Evolutionary conservation across 148 eudicot species (phyloP), one percentile per base, ranked within the genome.

Genomic region (Agrostemma githago): DNA sequence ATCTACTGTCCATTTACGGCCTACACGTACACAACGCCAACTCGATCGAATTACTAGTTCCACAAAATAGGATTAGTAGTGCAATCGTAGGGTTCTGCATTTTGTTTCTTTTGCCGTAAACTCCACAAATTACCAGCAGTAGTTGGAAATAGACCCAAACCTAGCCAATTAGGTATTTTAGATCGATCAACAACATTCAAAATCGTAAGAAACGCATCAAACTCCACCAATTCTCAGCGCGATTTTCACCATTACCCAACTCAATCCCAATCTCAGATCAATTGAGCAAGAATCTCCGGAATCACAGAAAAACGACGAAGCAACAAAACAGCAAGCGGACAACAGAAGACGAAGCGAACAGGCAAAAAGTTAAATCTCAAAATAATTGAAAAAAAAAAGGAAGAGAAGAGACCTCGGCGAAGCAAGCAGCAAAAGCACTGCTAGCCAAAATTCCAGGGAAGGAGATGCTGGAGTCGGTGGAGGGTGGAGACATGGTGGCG

Each of bases 361-460:
- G 0, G 34, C 34, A 17, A 58, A 37, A 40, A 26, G 67, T 44
- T 2, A 61, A 62, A 2, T 3, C 12, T 5, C 0, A 20, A 56
- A 15, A 43, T 0, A 68, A 26, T 72, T 42, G 6, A 4, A 7
- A 44, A 8, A 19, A 37, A 54, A 8, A 16, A 11, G 8, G 3
- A 14, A 40, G 15, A 17, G 14, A 14, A 48, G 77, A 67, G 73
- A 94, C 98, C 97, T 94, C 98, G 62, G 97, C 98, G 76, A 91
- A 87, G 79, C 81, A 89, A 82, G 98, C 96, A 70, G 98, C 97
- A 70, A 91, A 91, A 76, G 98, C 91, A 71, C 98, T 86, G 65
- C 90, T 81, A 68, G 87, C 97, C 44, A 94, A 79, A 1, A 83
- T 94, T 44, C 96, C 90, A 51, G 88, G 73, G 72, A 91, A 84